Evolutionary conservation across 2,329 filamentous ascomycete species (phyloP).

Genomic region (Fusarium sp.): DNA sequence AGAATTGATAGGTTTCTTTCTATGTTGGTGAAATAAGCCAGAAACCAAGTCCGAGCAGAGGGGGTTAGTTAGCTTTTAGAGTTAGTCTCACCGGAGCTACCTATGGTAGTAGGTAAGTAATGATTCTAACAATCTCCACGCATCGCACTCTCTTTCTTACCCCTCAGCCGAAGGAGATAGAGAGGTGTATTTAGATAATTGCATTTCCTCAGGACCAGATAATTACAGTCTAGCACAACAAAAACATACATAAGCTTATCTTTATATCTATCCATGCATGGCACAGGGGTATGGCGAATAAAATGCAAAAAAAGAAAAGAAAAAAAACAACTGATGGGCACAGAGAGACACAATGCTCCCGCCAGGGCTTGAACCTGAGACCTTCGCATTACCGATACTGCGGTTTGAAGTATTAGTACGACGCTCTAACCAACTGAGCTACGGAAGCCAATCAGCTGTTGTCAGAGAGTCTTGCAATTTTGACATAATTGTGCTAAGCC

Average conservation of each 20-base stretch:
- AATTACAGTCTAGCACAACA: too few species aligned
- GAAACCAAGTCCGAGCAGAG: neutral
- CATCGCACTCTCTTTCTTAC: too few species aligned
- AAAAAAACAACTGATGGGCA: slow-evolving; percentile 2
- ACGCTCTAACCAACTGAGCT: slow-evolving; percentile 24
- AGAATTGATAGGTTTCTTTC: too few species aligned
- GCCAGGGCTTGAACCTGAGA: slow-evolving; percentile 17
- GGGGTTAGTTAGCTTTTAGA: neutral
- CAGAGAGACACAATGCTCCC: slow-evolving; percentile 8
- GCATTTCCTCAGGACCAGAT: too few species aligned
- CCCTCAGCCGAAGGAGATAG: too few species aligned
- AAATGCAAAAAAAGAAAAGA: neutral
- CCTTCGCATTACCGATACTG: slow-evolving; percentile 14
- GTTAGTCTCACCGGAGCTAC: too few species aligned
- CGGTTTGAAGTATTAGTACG: slow-evolving; percentile 18
- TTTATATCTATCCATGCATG: too few species aligned
- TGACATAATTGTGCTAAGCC: neutral
- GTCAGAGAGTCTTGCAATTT: neutral
- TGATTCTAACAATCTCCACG: too few species aligned
- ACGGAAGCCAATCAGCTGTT: slow-evolving; percentile 18
- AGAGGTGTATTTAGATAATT: too few species aligned
- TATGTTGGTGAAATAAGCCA: too few species aligned
- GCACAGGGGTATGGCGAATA: neutral
- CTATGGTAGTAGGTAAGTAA: too few species aligned
- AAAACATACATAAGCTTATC: too few species aligned